phyloP scores from a whole-genome alignment of 495 filamentous ascomycete species.

The Penicillium mononematosum region DNA sequence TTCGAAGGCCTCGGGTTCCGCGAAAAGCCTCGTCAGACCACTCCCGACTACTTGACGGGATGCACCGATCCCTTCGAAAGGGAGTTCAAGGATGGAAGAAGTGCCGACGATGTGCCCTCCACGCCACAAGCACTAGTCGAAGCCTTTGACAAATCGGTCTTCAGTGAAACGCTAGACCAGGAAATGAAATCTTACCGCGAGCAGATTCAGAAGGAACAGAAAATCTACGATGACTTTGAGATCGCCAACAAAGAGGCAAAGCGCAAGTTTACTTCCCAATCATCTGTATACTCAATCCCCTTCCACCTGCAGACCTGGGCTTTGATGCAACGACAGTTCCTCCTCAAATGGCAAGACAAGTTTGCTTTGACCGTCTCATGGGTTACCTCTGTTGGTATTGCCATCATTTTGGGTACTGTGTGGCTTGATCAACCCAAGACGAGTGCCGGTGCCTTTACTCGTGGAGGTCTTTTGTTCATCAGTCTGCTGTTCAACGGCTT shows the following conservation, averaged over 20 bases:
- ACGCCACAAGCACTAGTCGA: conserved; percentile 60
- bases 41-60: conserved; percentile 80
- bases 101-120: conserved; percentile 61
- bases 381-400: conserved; percentile 72
- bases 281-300: conserved; percentile 76
- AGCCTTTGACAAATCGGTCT: conserved; percentile 65
- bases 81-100: conserved; percentile 65
- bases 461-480: conserved; percentile 75
- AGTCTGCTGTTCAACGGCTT: conserved; percentile 77
- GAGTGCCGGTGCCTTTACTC: conserved; percentile 69
- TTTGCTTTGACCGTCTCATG: conserved; percentile 73
- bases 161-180: conserved; percentile 51
- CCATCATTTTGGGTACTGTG: conserved; percentile 74
- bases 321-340: conserved; percentile 76
- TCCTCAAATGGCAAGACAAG: conserved; percentile 82
- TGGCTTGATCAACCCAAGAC: conserved; percentile 68
- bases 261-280: conserved; percentile 61
- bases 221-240: conserved; percentile 71
- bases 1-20: conserved; percentile 81
- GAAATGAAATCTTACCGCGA: conserved; percentile 70
- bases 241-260: conserved; percentile 76
- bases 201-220: conserved; percentile 57
- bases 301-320: conserved; percentile 80
- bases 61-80: conserved; percentile 82
- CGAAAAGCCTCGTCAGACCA: conserved; percentile 77